Conservation (phyloP, 2,329 filamentous ascomycete genomes). For the Ophiostoma quercus region DNA sequence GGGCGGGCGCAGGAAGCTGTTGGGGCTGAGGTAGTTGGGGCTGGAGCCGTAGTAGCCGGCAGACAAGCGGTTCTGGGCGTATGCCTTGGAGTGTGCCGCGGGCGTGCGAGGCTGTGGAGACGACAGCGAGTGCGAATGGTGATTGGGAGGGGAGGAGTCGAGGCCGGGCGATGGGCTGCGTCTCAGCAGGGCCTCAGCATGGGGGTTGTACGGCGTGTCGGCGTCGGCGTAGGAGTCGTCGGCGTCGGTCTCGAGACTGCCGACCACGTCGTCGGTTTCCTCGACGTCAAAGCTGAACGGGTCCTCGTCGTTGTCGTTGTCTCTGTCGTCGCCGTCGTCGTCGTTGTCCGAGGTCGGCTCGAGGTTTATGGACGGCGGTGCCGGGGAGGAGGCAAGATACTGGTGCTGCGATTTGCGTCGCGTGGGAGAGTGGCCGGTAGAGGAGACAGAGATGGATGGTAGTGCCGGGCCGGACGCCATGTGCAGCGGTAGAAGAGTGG, state of each 20-base stretch:
- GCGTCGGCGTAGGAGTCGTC: not conserved
- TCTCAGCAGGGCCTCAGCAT: slow-evolving; percentile 26
- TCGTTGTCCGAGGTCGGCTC: slow-evolving; percentile 22
- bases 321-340: slow-evolving; percentile 5
- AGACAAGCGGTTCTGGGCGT: slow-evolving; percentile 9
- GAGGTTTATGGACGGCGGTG: slow-evolving; percentile 20
- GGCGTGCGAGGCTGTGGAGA: not conserved
- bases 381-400: slow-evolving; percentile 13
- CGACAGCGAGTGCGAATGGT: slow-evolving; percentile 1
- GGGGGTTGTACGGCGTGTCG: slow-evolving; percentile 22
- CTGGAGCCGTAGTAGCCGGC: slow-evolving; percentile 8
- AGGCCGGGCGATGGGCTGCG: slow-evolving; percentile 24
- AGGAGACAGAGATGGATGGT: slow-evolving; percentile 19
- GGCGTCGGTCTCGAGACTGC: not conserved
- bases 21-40: slow-evolving; percentile 17
- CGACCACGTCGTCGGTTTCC: not conserved
- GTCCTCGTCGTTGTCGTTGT: slow-evolving; percentile 11
- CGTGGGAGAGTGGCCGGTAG: slow-evolving; percentile 1
- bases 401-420: not conserved
- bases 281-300: slow-evolving; percentile 21
- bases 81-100: not conserved
- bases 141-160: not conserved
- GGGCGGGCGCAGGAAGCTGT: slow-evolving; percentile 21
- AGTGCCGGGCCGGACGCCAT: slow-evolving; percentile 21
- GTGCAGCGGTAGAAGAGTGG: slow-evolving; percentile 17